Percentiles rank a stretch among this genome's conserved stretches.
Conservation (phyloP, 805 yeast genomes). For the Wickerhamiella hasegawae region DNA sequence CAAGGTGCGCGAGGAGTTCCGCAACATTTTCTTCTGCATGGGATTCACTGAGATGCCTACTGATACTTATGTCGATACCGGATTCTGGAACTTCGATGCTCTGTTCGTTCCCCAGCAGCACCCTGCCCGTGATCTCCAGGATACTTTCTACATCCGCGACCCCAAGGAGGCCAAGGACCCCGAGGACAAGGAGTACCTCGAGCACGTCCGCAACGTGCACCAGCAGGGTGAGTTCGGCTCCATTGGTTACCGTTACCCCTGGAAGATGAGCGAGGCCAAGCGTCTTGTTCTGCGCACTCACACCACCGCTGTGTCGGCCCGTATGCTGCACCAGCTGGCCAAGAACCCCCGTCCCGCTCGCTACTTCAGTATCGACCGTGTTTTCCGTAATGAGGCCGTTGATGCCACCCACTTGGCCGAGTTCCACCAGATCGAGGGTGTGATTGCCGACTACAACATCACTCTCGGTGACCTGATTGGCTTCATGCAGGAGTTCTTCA, state of each 20-base stretch:
- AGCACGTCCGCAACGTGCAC: slow-evolving; percentile 69
- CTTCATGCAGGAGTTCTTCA: slow-evolving; percentile 94
- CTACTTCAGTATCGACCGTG: slow-evolving; percentile 91
- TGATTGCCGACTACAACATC: slow-evolving; percentile 85
- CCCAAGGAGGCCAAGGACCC: slow-evolving; percentile 74
- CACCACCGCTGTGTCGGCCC: slow-evolving; percentile 86
- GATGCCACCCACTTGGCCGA: slow-evolving; percentile 99
- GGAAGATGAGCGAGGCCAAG: slow-evolving; percentile 84
- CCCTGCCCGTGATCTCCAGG: slow-evolving; percentile 98
- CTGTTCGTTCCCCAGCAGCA: slow-evolving; percentile 97
- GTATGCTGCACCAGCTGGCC: slow-evolving; percentile 76
- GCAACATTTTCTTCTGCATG: slow-evolving; percentile 94
- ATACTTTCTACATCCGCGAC: slow-evolving; percentile 92
- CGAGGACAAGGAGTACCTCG: slow-evolving; percentile 61
- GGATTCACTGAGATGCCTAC: slow-evolving; percentile 99
- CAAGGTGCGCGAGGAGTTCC: slow-evolving; percentile 93
- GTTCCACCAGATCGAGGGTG: slow-evolving; percentile 99
- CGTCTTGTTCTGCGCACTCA: slow-evolving; percentile 93
- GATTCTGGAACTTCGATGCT: slow-evolving; percentile 98
- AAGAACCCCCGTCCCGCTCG: slow-evolving; percentile 74
- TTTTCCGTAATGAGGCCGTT: slow-evolving; percentile 98
- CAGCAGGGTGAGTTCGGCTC: slow-evolving; percentile 85
- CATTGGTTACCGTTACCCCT: slow-evolving; percentile 95
- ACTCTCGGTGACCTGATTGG: slow-evolving; percentile 94
- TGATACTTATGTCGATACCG: slow-evolving; percentile 92